Evolutionary conservation across 352 stramenopile species (phyloP), one percentile per base, ranked within the genome.

Genomic region (Elongisporangium senticosum): DNA sequence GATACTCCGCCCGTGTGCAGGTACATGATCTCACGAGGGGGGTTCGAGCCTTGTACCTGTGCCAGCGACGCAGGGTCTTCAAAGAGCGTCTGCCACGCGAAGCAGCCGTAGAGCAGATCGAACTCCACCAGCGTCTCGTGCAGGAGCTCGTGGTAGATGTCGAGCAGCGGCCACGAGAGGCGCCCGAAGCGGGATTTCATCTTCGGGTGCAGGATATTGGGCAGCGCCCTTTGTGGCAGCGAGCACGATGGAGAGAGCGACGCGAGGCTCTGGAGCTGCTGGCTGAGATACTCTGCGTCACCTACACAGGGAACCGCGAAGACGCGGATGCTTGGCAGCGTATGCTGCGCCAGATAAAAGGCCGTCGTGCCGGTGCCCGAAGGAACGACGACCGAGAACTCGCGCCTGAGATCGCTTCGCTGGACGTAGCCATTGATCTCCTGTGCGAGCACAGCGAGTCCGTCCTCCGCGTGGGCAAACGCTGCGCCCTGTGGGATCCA

Each of bases 71-170:
- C n/a, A 13, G 63, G 51, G 55, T 86, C 75, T 22, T 70, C 65
- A 47, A 95, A 88, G n/a, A 95, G 59, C 13, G 81, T 86, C 63
- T 90, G 68, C 86, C 86, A 95, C 54, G 77, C 72, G 39, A 91
- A 88, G 4, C 72, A 62, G 14, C 72, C 86, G 57, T 95, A 95
- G 2, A 93, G 28, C 49, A 95, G 59, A 22, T 95, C 86, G 53
- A 95, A 82, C 24, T 88, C 73, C 39, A 95, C 68, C 1, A 67
- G 55, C 1, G 86, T 90, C 26, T 76, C 61, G n/a, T 66, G 61
- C 21, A 84, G 59, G 10, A 93, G 55, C 55, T 93, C 77, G 49
- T 82, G 63, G 61, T 93, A 74, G 37, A 86, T 79, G 49, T 77
- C 68, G 14, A 71, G 67, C 40, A 90, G 63, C 24, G 79, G 71